These are phyloP conservation scores for Bothriochloa decipiens DNA, from an alignment of 176 grass and related monocot genomes.

Conservation along the genomic window DNA sequence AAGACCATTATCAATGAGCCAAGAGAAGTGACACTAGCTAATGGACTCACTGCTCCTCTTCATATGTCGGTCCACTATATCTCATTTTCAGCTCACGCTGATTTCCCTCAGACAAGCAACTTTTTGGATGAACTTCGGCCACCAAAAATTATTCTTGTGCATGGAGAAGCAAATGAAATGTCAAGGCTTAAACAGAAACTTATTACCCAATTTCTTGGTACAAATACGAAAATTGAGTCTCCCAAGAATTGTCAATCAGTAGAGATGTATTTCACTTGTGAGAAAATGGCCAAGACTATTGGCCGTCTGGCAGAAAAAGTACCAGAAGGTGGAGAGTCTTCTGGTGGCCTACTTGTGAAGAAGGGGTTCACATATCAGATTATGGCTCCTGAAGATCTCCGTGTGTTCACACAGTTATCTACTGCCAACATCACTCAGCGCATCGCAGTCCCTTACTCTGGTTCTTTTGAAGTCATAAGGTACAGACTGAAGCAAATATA, in stretches of 20 bases:
- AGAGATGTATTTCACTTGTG: slow-evolving; percentile 84
- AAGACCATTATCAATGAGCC: slow-evolving; percentile 95
- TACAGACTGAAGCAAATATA: slow-evolving; percentile 95
- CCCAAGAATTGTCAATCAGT: slow-evolving; percentile 96
- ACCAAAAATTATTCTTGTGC: slow-evolving; percentile 94
- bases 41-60: slow-evolving; percentile 85
- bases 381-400: slow-evolving; percentile 93
- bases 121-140: slow-evolving; percentile 85
- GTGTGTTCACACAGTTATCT: slow-evolving; percentile 79
- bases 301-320: slow-evolving; percentile 81
- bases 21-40: slow-evolving; percentile 91
- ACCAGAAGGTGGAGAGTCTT: slow-evolving; percentile 63
- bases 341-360: slow-evolving; percentile 83
- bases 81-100: slow-evolving; percentile 94
- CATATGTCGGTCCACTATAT: slow-evolving; percentile 95
- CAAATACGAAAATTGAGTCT: slow-evolving; percentile 72
- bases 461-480: slow-evolving; percentile 81
- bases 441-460: slow-evolving; percentile 76
- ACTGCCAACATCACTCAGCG: slow-evolving; percentile 85
- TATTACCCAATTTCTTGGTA: slow-evolving; percentile 71
- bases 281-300: slow-evolving; percentile 95
- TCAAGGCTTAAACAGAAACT: slow-evolving; percentile 92
- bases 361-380: slow-evolving; percentile 97
- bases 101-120: slow-evolving; percentile 85
- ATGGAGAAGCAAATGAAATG: slow-evolving; percentile 97